Percentiles rank a stretch among this genome's conserved stretches.
phyloP scores from a whole-genome alignment of 2,329 filamentous ascomycete genomes.

The Fusarium keratoplasticum region DNA sequence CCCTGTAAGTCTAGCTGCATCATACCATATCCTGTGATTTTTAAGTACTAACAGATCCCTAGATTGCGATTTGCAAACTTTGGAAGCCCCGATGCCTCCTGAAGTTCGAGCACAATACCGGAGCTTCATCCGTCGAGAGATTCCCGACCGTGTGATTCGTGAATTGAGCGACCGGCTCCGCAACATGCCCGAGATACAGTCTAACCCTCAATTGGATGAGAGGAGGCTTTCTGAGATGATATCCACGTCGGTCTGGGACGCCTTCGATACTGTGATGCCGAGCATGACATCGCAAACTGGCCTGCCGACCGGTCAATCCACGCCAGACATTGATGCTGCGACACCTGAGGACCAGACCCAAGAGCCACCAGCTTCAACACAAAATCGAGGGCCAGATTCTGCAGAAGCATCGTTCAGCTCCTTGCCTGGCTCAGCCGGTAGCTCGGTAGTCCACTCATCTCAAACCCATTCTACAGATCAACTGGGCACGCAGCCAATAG shows the following conservation, averaged over 20 bases:
- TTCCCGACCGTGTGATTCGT: conserved; percentile 13
- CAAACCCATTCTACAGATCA: not conserved
- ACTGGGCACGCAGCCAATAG: not conserved
- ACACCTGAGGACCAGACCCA: not conserved
- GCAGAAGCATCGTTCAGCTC: not conserved
- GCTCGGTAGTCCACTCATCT: not conserved
- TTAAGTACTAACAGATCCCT: not conserved
- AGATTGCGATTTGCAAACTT: conserved; percentile 12
- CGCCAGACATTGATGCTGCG: not conserved
- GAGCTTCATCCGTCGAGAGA: conserved; percentile 8
- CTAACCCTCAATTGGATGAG: conserved; percentile 2
- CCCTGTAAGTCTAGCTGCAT: conserved; percentile 11
- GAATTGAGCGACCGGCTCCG: not conserved
- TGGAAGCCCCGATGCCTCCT: not conserved
- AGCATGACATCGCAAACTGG: not conserved
- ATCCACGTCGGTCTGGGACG: conserved; percentile 21
- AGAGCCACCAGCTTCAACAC: not conserved
- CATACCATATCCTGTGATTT: not conserved
- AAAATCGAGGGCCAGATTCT: too few species aligned
- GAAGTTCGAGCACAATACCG: conserved; percentile 8
- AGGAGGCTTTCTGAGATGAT: conserved; percentile 9
- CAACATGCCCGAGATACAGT: conserved; percentile 6
- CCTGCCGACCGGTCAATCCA: not conserved
- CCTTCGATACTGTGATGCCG: conserved; percentile 12
- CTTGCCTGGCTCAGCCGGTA: not conserved